phyloP scores from a whole-genome alignment of 495 filamentous ascomycete species.

The Beverwykella pulmonaria region DNA sequence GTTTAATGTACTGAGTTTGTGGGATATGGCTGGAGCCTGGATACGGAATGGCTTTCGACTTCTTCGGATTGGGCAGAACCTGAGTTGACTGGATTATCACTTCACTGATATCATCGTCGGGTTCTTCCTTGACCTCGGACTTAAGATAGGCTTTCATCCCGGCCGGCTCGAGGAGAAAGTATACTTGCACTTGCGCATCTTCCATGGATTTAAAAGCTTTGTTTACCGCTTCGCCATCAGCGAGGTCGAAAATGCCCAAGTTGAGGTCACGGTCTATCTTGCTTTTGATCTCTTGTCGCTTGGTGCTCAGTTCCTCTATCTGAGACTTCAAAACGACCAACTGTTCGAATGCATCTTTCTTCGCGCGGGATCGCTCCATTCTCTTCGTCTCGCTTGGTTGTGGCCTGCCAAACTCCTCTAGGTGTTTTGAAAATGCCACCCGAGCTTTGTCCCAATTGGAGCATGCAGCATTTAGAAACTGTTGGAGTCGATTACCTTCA shows the following conservation, averaged over 20 bases:
- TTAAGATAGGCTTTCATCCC: constrained; percentile 11
- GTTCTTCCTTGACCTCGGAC: not conserved
- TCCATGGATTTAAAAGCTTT: constrained; percentile 21
- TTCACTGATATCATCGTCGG: not conserved
- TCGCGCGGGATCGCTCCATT: constrained; percentile 1
- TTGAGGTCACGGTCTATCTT: constrained; percentile 27
- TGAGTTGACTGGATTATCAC: constrained; percentile 35
- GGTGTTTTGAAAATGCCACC: constrained; percentile 1
- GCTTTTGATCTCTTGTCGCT: constrained; percentile 12
- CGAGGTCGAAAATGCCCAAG: not conserved
- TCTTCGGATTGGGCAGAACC: constrained; percentile 9
- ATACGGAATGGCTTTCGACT: not conserved
- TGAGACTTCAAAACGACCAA: not conserved
- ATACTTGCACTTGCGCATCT: constrained; percentile 18
- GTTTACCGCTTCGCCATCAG: constrained; percentile 13
- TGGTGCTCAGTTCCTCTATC: constrained; percentile 11
- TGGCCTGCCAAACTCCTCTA: constrained; percentile 11
- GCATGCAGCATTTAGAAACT: constrained; percentile 3
- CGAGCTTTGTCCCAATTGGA: constrained; percentile 17
- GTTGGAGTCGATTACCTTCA: constrained; percentile 12
- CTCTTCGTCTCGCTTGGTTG: not conserved
- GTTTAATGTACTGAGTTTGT: constrained; percentile 38
- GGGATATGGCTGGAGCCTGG: constrained; percentile 13
- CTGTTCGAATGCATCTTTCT: constrained; percentile 24
- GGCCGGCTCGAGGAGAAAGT: constrained; percentile 9